Evolutionary conservation across 768 basidiomycete species (phyloP), one percentile per base, ranked within the genome.

Genomic region (Pleurotus ostreatus): DNA sequence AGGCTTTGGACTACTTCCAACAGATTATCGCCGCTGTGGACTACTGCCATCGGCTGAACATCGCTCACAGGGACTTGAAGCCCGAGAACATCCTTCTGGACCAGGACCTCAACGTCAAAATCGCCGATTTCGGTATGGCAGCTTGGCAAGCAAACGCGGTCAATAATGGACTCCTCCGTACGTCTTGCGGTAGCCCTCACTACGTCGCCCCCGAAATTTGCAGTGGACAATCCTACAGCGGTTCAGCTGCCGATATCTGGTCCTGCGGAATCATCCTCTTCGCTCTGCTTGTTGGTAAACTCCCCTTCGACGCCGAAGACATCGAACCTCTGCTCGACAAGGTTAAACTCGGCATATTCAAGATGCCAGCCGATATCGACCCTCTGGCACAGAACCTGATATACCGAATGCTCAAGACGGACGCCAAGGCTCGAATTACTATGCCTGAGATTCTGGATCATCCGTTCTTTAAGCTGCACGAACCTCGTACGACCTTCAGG

Each of bases 61-160:
- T 98, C 66, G 89, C 89, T 22, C 95, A 97, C 66, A 86, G 95
- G 38, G 95, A 98, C 71, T 77, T 98, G 51, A 96, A 98, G 66
- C 93, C 92, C 1, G 95, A 97, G 69, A 98, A 97, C 66, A 77
- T 98, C 26, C 78, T 98, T 51, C 83, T 96, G 48, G 91, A 93
- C 74, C 76, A 80, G 39, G 74, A 91, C 63, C 82, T 80, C 60
- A 94, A 93, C 62, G 86, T 98, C 81, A 98, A 96, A 68, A 86
- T 98, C 34, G 94, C 92, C 2, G 95, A 98, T 71, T 95, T 97
- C 67, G 94, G 95, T n/a, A 94, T 97, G 91, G 94, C 94, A 3
- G 89, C 90, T 34, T 94, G 91, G 88, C 90, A 94, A 70, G 81
- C 82, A 58, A 77, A 79, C 38, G 61, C 69, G 12, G 52, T 44